These are phyloP conservation scores for Tricholoma matsutake DNA, from an alignment of 768 basidiomycete genomes.

Conservation along the genomic window DNA sequence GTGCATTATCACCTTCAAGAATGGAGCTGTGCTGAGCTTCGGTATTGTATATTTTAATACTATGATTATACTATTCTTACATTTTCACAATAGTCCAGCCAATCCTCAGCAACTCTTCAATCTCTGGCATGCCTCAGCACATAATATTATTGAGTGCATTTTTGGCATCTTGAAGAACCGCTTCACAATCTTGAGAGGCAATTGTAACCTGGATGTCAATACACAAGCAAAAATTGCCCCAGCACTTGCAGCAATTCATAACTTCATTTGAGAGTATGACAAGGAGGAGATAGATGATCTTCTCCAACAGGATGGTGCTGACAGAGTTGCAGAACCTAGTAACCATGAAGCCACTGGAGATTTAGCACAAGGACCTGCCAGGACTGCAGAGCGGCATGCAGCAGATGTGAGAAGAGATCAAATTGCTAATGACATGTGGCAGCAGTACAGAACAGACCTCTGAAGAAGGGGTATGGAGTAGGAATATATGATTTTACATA, in stretches of 20 bases:
- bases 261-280: constrained; percentile 18
- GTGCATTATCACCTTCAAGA: too few relatives aligned
- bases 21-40: constrained; percentile 7
- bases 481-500: background rate
- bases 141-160: too few relatives aligned
- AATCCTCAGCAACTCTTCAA: too few relatives aligned
- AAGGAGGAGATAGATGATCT: background rate
- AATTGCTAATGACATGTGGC: background rate
- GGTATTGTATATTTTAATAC: constrained; percentile 9
- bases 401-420: background rate
- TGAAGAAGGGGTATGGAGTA: background rate
- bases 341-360: background rate
- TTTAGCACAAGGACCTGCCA: too few relatives aligned
- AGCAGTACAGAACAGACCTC: background rate
- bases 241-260: constrained; percentile 28
- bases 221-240: constrained; percentile 26
- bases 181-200: constrained; percentile 16
- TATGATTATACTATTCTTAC: background rate
- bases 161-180: constrained; percentile 32
- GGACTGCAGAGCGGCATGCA: background rate
- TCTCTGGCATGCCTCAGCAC: too few relatives aligned
- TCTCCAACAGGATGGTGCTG: background rate
- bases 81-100: constrained; percentile 21
- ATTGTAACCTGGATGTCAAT: constrained; percentile 20
- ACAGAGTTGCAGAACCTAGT: background rate